Evolutionary conservation across 108 stramenopile species (phyloP), one percentile per base, ranked within the genome.

Genomic region (Conticribra weissflogii): DNA sequence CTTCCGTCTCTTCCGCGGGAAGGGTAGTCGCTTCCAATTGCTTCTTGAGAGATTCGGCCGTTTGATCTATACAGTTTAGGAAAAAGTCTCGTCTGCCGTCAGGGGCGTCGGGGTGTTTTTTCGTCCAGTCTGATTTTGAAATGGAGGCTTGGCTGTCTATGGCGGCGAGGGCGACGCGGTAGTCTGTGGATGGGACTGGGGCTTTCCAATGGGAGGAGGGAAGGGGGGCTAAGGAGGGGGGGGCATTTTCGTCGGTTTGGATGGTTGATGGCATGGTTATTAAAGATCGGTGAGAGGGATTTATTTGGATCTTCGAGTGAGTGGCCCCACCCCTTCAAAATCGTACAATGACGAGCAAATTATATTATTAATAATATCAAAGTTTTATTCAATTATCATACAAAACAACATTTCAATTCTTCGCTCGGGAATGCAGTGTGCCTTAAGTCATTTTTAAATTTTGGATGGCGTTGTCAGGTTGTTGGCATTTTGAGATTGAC

Each of bases 31-130:
- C 34, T 45, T 78, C 55, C 15, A 78, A 3, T 49, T 78, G 76
- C 19, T 51, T 24, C 23, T 50, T 52, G 24, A 78, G 52, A 31
- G 76, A 58, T 19, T 45, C 49, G 2, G 32, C 63, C n/a, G 68
- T 59, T 21, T 64, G 29, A 23, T 70, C 63, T 36, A 78, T 57
- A 56, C 63, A 78, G 8, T 59, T 28, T 47, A 70, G 34, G 27
- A 62, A 59, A 50, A 78, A 78, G 45, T 53, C 58, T 17, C 46
- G 57, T 36, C 54, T 76, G 25, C 32, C 61, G 15, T 23, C 21
- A 36, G 9, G 7, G 54, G 58, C 47, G 24, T 65, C 28, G 33
- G 24, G 21, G 27, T 74, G 41, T 48, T 76, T 56, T 34, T 63
- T 51, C 61, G 22, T 50, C 61, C 75, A 68, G 0, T 45, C 54